These are phyloP conservation scores for Globisporangium cystogenes DNA, from an alignment of 352 stramenopile genomes.

Conservation along the genomic window DNA sequence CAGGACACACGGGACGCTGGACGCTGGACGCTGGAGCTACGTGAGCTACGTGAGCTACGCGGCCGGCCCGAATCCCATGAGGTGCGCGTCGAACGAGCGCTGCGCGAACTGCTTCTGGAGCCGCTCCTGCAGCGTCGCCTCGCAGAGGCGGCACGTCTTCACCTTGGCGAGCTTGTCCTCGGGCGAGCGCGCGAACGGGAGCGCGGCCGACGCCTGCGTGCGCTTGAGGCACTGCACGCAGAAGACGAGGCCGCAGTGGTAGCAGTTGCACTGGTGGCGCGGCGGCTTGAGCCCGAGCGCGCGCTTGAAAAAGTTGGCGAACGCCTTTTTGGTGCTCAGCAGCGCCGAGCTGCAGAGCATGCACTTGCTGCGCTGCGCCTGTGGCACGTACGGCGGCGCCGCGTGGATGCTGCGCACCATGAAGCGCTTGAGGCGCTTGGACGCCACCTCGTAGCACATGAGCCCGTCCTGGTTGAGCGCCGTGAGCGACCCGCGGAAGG, in stretches of 20 bases:
- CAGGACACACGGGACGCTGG: too few species aligned
- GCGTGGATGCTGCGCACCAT: slow-evolving; percentile 64
- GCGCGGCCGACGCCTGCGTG: slow-evolving; percentile 38
- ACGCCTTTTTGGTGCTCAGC: slow-evolving; percentile 33
- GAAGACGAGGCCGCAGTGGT: slow-evolving; percentile 78
- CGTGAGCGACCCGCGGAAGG: slow-evolving; percentile 55
- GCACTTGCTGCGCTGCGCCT: slow-evolving; percentile 55
- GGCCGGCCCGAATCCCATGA: slow-evolving; percentile 34
- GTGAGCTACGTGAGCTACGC: too few species aligned
- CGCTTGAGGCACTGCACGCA: slow-evolving; percentile 52
- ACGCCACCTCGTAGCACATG: slow-evolving; percentile 77
- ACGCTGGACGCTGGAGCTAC: too few species aligned
- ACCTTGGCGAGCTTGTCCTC: slow-evolving; percentile 45
- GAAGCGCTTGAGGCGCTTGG: slow-evolving; percentile 49
- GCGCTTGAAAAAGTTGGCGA: slow-evolving; percentile 57
- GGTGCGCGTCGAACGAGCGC: slow-evolving; percentile 50
- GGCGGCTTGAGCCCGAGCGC: slow-evolving; percentile 36
- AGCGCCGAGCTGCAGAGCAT: slow-evolving; percentile 66
- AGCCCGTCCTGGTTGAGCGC: slow-evolving; percentile 61
- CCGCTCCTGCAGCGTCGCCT: slow-evolving; percentile 51
- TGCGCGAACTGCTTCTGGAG: slow-evolving; percentile 46
- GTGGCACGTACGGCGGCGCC: slow-evolving; percentile 37
- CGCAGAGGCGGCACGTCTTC: slow-evolving; percentile 62
- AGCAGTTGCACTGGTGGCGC: slow-evolving; percentile 67
- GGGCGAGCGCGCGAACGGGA: slow-evolving; percentile 52